Evolutionary conservation across 768 basidiomycete species (phyloP), one percentile per base, ranked within the genome.

Genomic region (Hysterangium stoloniferum): DNA sequence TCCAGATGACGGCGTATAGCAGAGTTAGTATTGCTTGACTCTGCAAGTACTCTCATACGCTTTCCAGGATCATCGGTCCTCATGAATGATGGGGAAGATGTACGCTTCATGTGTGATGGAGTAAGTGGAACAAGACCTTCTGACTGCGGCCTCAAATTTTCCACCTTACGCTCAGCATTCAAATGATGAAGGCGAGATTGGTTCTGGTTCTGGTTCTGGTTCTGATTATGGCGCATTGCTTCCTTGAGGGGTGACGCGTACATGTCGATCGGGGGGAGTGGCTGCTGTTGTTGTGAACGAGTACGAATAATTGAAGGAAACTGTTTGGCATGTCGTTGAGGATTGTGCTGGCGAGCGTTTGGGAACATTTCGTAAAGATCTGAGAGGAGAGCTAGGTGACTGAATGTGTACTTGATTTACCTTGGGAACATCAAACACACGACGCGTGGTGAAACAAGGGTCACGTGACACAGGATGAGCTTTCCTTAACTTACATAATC

Each of bases 391-490:
- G 49, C 28, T 11, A 25, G 3, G 35, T 40, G 19, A 25, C 33
- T 4, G 22, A 28, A 24, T 28, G 49, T 29, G 49, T 19, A 37
- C 35, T 37, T 3, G 35, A 7, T 3, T 7, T n/a, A 20, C n/a
- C 35, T n/a, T 20, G 35, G n/a, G 35, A n/a, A 20, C 35, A n/a
- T 7, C 35, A 11, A 19, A 19, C 11, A 41, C 22, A 20, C 29
- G 29, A 32, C 48, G 37, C 49, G 49, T 43, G 37, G 7, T 28
- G 22, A 41, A 38, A 42, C 35, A 42, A 4, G 33, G 9, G 37
- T 48, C 47, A 48, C 47, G 47, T 48, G 47, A 48, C 47, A 48
- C 19, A 24, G n/a, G n/a, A n/a, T n/a, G n/a, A n/a, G n/a, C n/a
- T n/a, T n/a, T n/a, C n/a, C n/a, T n/a, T n/a, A n/a, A n/a, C n/a